A percentile compares a stretch with the other conserved stretches of the same genome.
Conservation (phyloP, 306 rosid genomes). For the Cicer arietinum region DNA sequence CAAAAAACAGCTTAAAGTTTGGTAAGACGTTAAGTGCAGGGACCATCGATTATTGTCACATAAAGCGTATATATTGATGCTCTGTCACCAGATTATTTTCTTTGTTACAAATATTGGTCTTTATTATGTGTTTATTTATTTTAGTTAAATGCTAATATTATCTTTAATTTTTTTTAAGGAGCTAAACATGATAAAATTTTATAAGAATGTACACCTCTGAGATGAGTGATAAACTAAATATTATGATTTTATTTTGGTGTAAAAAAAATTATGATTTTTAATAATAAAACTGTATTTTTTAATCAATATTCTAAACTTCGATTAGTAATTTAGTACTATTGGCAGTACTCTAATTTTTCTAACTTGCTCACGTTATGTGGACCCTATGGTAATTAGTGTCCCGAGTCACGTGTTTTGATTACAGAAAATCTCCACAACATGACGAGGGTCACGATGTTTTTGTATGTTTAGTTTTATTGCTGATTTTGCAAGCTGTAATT, state of each 20-base stretch:
- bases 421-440: neutral
- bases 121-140: no score
- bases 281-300: no score
- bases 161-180: no score
- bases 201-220: no score
- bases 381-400: neutral
- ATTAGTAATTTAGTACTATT: no score
- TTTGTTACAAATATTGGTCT: no score
- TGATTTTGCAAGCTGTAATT: slow-evolving; percentile 32
- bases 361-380: slow-evolving; percentile 7
- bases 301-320: neutral
- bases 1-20: neutral
- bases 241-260: no score
- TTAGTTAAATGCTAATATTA: no score
- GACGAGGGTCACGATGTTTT: neutral
- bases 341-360: no score
- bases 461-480: neutral
- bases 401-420: neutral
- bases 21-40: neutral
- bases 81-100: neutral
- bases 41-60: neutral
- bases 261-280: neutral
- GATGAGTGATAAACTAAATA: no score
- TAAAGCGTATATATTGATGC: neutral
- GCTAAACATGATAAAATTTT: no score